Conservation (phyloP, 495 filamentous ascomycete genomes). For the Neurospora pannonica region DNA sequence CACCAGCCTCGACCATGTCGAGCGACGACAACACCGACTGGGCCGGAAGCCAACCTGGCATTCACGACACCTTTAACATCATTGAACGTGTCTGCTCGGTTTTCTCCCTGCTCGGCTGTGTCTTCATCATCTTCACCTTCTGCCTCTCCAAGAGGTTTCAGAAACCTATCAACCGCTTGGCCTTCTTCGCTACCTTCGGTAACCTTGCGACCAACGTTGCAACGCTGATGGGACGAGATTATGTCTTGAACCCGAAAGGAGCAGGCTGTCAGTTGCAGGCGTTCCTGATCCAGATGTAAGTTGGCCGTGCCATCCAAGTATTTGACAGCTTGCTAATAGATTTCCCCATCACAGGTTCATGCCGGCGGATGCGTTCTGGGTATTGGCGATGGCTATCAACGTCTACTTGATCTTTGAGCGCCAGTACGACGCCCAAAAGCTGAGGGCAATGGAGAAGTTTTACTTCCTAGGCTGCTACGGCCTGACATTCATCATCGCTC, state of each 20-base stretch:
- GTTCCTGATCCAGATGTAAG: slow-evolving; percentile 64
- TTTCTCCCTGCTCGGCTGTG: slow-evolving; percentile 61
- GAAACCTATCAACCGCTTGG: slow-evolving; percentile 78
- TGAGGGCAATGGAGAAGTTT: slow-evolving; percentile 60
- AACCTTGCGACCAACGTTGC: slow-evolving; percentile 76
- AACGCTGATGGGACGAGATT: slow-evolving; percentile 61
- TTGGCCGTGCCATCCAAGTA: neutral
- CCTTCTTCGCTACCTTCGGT: slow-evolving; percentile 79
- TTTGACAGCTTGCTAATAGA: neutral
- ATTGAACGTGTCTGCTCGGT: slow-evolving; percentile 61
- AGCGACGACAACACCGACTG: neutral
- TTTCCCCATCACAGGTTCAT: slow-evolving; percentile 48
- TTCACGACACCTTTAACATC: slow-evolving; percentile 38
- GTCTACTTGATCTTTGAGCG: slow-evolving; percentile 81
- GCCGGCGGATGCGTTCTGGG: slow-evolving; percentile 72
- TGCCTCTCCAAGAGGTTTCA: slow-evolving; percentile 49
- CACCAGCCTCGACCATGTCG: neutral
- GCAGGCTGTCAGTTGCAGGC: slow-evolving; percentile 66
- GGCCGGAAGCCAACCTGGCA: neutral
- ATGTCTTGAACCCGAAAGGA: slow-evolving; percentile 35
- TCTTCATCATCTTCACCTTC: slow-evolving; percentile 70
- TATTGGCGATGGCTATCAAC: slow-evolving; percentile 79
- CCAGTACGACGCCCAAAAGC: slow-evolving; percentile 56
- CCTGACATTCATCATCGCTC: slow-evolving; percentile 58
- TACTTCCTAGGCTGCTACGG: slow-evolving; percentile 72